Conservation (phyloP, 169 alveolate genomes). For the Babesia gibsoni region DNA sequence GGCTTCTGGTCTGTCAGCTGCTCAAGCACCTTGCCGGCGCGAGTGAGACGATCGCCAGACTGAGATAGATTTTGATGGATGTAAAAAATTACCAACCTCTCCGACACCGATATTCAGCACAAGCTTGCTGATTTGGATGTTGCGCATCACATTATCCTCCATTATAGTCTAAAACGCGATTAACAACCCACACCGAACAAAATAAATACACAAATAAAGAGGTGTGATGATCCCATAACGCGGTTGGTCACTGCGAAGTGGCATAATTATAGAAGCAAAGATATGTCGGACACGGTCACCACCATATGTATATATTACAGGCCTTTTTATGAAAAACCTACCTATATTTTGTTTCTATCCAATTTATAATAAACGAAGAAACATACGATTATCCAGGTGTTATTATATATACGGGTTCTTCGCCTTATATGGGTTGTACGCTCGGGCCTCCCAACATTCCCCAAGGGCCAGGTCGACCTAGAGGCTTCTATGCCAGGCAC, state of each 20-base stretch:
- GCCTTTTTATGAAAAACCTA: not conserved
- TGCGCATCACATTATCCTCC: constrained; percentile 96
- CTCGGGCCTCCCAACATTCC: constrained; percentile 31
- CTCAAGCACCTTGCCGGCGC: constrained; percentile 98
- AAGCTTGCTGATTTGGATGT: constrained; percentile 96
- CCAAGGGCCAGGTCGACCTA: constrained; percentile 21
- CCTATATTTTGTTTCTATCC: not conserved
- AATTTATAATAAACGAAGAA: not conserved
- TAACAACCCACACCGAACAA: not conserved
- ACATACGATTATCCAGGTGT: not conserved
- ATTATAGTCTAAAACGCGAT: constrained; percentile 68
- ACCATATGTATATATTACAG: not conserved
- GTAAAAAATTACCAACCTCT: constrained; percentile 77
- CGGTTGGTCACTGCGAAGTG: not conserved
- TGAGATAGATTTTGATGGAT: constrained; percentile 1
- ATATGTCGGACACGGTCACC: not conserved
- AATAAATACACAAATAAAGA: not conserved
- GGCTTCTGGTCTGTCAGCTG: constrained; percentile 99
- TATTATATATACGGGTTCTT: not conserved
- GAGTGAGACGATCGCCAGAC: constrained; percentile 98
- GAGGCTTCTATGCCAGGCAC: not conserved
- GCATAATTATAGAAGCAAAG: not conserved
- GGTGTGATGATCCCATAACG: no score
- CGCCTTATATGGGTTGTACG: not conserved
- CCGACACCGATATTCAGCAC: constrained; percentile 98